phyloP scores from a whole-genome alignment of 305 asterid genomes.

The Striga hermonthica region DNA sequence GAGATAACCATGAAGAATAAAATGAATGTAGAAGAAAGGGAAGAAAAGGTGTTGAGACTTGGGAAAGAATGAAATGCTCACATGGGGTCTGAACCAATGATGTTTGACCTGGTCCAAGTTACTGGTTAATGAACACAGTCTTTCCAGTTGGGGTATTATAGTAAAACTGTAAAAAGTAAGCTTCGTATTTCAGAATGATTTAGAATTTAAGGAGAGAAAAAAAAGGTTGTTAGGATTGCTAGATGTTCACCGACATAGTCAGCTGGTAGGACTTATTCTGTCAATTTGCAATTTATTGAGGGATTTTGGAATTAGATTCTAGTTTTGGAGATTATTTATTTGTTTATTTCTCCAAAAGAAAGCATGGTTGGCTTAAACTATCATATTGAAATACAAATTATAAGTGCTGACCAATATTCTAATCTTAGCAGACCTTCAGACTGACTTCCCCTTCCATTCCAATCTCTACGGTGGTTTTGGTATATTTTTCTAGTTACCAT shows the following conservation, averaged over 20 bases:
- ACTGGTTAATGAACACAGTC: background rate
- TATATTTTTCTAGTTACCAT: slow-evolving; percentile 2
- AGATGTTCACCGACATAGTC: slow-evolving; percentile 16
- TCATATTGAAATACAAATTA: background rate
- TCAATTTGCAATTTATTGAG: slow-evolving; percentile 10
- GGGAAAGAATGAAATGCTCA: slow-evolving; percentile 11
- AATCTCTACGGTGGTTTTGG: slow-evolving; percentile 16
- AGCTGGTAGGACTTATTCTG: background rate
- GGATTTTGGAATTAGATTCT: slow-evolving; percentile 11
- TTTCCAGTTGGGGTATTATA: slow-evolving; percentile 6
- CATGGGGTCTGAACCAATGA: slow-evolving; percentile 15
- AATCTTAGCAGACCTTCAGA: slow-evolving; percentile 7
- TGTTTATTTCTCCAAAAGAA: background rate
- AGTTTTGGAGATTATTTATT: slow-evolving; percentile 2
- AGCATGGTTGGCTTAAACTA: slow-evolving; percentile 3
- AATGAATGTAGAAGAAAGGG: background rate
- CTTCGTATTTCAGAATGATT: slow-evolving; percentile 3
- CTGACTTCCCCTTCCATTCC: background rate
- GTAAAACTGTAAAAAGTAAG: background rate
- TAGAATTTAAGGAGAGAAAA: slow-evolving; percentile 10
- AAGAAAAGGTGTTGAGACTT: slow-evolving; percentile 21
- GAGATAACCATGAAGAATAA: slow-evolving; percentile 4
- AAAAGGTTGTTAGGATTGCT: background rate
- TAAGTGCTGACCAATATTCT: background rate
- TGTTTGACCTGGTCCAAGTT: slow-evolving; percentile 13